A percentile compares a stretch with the other conserved stretches of the same genome.
Conservation (phyloP, 768 basidiomycete genomes). For the Russula earlei region DNA sequence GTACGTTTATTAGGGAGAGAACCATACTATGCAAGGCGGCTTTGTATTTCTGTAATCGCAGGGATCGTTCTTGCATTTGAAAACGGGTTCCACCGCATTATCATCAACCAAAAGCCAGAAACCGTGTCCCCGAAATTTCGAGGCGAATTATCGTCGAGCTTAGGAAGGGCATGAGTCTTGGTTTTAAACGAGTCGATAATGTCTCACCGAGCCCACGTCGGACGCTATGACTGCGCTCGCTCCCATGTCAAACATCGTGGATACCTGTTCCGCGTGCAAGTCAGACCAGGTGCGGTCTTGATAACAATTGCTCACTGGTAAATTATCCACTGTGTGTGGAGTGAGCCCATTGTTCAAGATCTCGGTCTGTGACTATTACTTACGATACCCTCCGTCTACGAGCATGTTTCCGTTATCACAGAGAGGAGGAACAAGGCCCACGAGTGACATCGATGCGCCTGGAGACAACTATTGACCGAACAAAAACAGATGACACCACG, state of each 20-base stretch:
- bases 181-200: neutral
- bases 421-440: slow-evolving; percentile 87
- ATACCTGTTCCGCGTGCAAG: slow-evolving; percentile 41
- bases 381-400: slow-evolving; percentile 84
- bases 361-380: slow-evolving; percentile 28
- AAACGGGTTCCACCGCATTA: slow-evolving; percentile 92
- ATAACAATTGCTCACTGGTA: slow-evolving; percentile 48
- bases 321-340: slow-evolving; percentile 60
- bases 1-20: neutral
- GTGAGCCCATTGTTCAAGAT: slow-evolving; percentile 3
- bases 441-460: slow-evolving; percentile 97
- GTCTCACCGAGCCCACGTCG: slow-evolving; percentile 79
- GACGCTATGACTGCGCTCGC: slow-evolving; percentile 84
- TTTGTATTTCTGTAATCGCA: slow-evolving; percentile 88
- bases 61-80: slow-evolving; percentile 69
- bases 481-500: neutral
- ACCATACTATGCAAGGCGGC: slow-evolving; percentile 87
- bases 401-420: slow-evolving; percentile 91
- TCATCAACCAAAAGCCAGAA: slow-evolving; percentile 91
- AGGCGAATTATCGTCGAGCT: slow-evolving; percentile 93
- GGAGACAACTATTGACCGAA: neutral
- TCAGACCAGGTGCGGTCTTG: neutral
- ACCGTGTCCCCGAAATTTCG: slow-evolving; percentile 91
- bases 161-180: neutral
- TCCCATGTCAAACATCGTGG: slow-evolving; percentile 87